Conservation (phyloP, 495 filamentous ascomycete species). For the Penicillium crystallinum region DNA sequence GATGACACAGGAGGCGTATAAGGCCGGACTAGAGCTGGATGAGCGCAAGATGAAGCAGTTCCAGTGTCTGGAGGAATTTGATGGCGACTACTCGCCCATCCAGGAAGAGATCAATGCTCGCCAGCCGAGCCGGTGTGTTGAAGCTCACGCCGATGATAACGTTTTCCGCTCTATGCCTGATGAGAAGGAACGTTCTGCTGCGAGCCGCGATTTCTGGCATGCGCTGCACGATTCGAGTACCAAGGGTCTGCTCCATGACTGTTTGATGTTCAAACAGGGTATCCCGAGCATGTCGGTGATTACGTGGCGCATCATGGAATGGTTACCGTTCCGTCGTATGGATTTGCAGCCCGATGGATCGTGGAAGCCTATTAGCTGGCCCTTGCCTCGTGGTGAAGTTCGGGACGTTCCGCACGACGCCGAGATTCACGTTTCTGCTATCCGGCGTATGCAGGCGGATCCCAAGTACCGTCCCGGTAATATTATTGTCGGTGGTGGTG, state of each 20-base stretch:
- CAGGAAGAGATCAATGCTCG: conserved; percentile 36
- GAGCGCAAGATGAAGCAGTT: conserved; percentile 60
- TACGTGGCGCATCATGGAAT: conserved; percentile 81
- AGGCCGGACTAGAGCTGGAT: conserved; percentile 69
- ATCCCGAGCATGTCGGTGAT: conserved; percentile 53
- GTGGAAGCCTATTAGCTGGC: conserved; percentile 80
- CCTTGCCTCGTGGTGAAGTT: conserved; percentile 72
- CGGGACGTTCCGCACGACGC: conserved; percentile 72
- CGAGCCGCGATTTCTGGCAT: conserved; percentile 45
- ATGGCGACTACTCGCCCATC: conserved; percentile 41
- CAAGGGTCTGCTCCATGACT: conserved; percentile 68
- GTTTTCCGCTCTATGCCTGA: conserved; percentile 18
- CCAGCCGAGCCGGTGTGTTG: conserved; percentile 17
- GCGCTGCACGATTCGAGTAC: conserved; percentile 55
- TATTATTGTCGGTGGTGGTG: conserved; percentile 74
- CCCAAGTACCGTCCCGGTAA: conserved; percentile 71
- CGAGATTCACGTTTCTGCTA: conserved; percentile 67
- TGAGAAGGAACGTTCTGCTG: conserved; percentile 26
- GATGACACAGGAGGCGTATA: conserved; percentile 78
- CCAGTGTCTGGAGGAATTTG: conserved; percentile 53
- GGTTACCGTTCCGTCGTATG: conserved; percentile 79
- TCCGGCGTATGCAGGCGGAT: conserved; percentile 65
- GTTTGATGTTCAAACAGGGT: conserved; percentile 62
- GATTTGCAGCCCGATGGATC: conserved; percentile 67
- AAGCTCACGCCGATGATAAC: conserved; percentile 10